Evolutionary conservation across 2,329 filamentous ascomycete genomes (phyloP).

Genomic region (Cladophialophora exuberans): DNA sequence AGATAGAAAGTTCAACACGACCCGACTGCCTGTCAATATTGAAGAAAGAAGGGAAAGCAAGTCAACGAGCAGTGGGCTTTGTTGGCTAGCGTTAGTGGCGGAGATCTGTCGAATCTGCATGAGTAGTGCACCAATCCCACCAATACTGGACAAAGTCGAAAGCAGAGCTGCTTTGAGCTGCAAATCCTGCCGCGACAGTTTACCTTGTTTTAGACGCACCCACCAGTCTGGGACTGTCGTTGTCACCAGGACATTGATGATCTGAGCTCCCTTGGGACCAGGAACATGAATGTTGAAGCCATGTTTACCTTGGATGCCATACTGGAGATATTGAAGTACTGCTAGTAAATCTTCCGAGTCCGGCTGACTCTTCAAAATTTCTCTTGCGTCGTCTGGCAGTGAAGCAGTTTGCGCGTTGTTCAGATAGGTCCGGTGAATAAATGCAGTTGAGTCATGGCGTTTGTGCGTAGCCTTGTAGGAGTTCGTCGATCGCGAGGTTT

Average conservation of each 20-base stretch:
- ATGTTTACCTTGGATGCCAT: slow-evolving; percentile 35
- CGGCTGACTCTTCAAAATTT: slow-evolving; percentile 65
- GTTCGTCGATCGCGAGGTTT: slow-evolving; percentile 34
- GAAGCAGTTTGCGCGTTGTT: slow-evolving; percentile 17
- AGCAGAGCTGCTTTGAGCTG: slow-evolving; percentile 55
- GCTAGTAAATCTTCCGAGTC: slow-evolving; percentile 60
- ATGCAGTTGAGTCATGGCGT: slow-evolving; percentile 29
- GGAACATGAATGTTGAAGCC: slow-evolving; percentile 60
- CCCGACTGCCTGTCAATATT: slow-evolving; percentile 31
- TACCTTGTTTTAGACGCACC: slow-evolving; percentile 41
- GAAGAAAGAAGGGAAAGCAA: slow-evolving; percentile 42
- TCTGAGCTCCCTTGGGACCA: slow-evolving; percentile 70
- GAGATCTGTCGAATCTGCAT: slow-evolving; percentile 69
- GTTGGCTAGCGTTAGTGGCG: slow-evolving; percentile 33
- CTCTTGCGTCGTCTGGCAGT: slow-evolving; percentile 56
- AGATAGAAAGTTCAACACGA: slow-evolving; percentile 22
- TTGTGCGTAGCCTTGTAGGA: slow-evolving; percentile 18
- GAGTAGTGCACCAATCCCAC: slow-evolving; percentile 76
- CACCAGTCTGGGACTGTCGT: slow-evolving; percentile 83
- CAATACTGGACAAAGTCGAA: slow-evolving; percentile 69
- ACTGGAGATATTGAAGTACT: slow-evolving; percentile 57
- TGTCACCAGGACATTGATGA: slow-evolving; percentile 74
- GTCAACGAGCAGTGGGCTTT: slow-evolving; percentile 40
- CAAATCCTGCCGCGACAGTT: slow-evolving; percentile 22
- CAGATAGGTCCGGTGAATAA: slow-evolving; percentile 32